phyloP scores from a whole-genome alignment of 805 yeast genomes.

The Kuraishia cidri region DNA sequence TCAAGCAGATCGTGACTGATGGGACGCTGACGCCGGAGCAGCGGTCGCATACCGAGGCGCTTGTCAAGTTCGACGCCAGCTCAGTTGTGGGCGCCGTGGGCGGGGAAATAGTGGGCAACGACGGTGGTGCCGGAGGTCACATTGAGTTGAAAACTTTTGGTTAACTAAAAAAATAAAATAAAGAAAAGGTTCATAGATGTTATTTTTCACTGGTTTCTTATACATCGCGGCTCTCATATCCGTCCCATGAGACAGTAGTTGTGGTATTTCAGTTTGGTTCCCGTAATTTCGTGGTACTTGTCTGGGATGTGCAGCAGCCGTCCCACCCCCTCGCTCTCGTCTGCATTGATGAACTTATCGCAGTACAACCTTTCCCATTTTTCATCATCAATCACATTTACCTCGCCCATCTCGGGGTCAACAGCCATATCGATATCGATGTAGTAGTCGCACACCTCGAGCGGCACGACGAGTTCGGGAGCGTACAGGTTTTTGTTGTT shows the following conservation, averaged over 20 bases:
- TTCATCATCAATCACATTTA: conserved; percentile 13
- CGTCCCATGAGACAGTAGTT: conserved; percentile 38
- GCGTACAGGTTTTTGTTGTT: conserved; percentile 70
- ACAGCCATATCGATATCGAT: conserved; percentile 53
- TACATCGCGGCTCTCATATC: too few relatives aligned
- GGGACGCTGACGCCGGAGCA: conserved; percentile 27
- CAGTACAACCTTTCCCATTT: conserved; percentile 45
- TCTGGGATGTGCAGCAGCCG: conserved; percentile 44
- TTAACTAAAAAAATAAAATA: too few relatives aligned
- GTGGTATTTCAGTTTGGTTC: conserved; percentile 31
- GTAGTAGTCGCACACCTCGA: conserved; percentile 55
- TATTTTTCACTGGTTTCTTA: too few relatives aligned
- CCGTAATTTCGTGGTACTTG: conserved; percentile 13
- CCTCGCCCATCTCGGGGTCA: conserved; percentile 34
- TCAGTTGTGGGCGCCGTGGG: too few relatives aligned
- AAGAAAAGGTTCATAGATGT: too few relatives aligned
- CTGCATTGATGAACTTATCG: conserved; percentile 41
- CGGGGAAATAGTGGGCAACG: neutral
- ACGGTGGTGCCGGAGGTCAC: conserved; percentile 18
- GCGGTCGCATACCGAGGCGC: conserved; percentile 27
- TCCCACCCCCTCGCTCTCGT: conserved; percentile 42
- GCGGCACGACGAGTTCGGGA: conserved; percentile 37
- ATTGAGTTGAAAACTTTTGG: conserved; percentile 46
- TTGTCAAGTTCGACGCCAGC: conserved; percentile 26
- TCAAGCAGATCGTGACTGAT: conserved; percentile 36